These are phyloP conservation scores for Boletus pseudopeckii DNA, from an alignment of 768 basidiomycete species.

Conservation along the genomic window DNA sequence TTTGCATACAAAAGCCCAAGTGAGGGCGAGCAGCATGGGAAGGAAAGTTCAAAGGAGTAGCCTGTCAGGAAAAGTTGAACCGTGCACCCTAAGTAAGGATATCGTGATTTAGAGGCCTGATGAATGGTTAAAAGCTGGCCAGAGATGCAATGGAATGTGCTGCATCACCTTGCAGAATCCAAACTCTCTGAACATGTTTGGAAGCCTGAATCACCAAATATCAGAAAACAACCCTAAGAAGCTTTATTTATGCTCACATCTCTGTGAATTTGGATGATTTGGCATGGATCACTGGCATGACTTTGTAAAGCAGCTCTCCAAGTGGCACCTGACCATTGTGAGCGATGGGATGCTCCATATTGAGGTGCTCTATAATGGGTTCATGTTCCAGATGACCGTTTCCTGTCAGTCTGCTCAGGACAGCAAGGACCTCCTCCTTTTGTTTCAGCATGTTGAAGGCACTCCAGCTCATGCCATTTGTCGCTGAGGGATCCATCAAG, in stretches of 20 bases:
- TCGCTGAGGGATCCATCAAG: slow-evolving; percentile 15
- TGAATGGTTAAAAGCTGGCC: background rate
- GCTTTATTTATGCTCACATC: slow-evolving; percentile 55
- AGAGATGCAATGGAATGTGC: background rate
- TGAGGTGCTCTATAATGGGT: slow-evolving; percentile 52
- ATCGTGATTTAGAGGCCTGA: slow-evolving; percentile 89
- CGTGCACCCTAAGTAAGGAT: slow-evolving; percentile 83
- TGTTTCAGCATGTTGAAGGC: slow-evolving; percentile 27
- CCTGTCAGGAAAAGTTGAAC: slow-evolving; percentile 70
- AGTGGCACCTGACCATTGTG: slow-evolving; percentile 71
- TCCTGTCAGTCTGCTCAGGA: slow-evolving; percentile 25
- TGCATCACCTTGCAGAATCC: slow-evolving; percentile 69
- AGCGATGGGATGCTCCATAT: slow-evolving; percentile 71
- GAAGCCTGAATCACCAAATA: slow-evolving; percentile 46
- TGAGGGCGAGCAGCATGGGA: slow-evolving; percentile 47
- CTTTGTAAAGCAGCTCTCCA: slow-evolving; percentile 69
- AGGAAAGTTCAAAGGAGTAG: slow-evolving; percentile 72
- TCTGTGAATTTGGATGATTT: slow-evolving; percentile 81
- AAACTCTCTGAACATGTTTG: slow-evolving; percentile 80
- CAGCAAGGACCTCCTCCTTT: slow-evolving; percentile 28
- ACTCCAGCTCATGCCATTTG: slow-evolving; percentile 13
- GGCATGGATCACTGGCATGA: slow-evolving; percentile 76
- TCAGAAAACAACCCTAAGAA: slow-evolving; percentile 3
- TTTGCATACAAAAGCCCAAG: slow-evolving; percentile 6
- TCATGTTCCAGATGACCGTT: slow-evolving; percentile 39